phyloP scores from a whole-genome alignment of 345 rosid genomes.

The Geranium brycei region DNA sequence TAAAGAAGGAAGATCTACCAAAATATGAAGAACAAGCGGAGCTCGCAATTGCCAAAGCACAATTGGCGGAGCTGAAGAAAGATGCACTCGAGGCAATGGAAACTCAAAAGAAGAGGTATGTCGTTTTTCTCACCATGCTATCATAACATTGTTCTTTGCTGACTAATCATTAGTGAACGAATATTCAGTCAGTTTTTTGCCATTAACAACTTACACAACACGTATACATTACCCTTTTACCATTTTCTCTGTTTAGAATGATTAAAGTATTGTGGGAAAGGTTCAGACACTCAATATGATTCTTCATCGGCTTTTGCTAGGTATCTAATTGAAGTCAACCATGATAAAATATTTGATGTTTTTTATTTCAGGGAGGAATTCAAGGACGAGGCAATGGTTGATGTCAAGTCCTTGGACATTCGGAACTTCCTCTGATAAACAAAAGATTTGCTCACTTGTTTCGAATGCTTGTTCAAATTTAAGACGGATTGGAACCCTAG shows the following conservation, averaged over 20 bases:
- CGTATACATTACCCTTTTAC: too few species aligned
- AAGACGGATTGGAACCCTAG: constrained; percentile 4
- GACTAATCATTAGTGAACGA: background rate
- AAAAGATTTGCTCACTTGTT: background rate
- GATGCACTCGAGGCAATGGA: constrained; percentile 91
- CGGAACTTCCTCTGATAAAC: constrained; percentile 54
- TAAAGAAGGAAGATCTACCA: constrained; percentile 72
- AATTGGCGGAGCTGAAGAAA: constrained; percentile 77
- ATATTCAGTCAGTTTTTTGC: too few species aligned
- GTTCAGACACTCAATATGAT: too few species aligned
- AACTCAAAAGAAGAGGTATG: constrained; percentile 79
- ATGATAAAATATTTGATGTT: background rate
- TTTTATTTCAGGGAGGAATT: constrained; percentile 71
- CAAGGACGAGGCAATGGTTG: constrained; percentile 63
- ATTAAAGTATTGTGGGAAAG: too few species aligned
- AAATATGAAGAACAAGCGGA: constrained; percentile 80
- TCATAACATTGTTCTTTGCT: background rate
- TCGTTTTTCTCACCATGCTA: background rate
- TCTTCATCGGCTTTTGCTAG: too few species aligned
- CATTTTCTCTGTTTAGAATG: too few species aligned
- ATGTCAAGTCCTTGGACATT: constrained; percentile 82
- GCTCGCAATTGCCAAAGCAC: constrained; percentile 71
- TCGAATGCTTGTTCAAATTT: too few species aligned
- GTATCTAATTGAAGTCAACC: too few species aligned
- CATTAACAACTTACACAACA: too few species aligned